Evolutionary conservation across 441 rosid genomes (phyloP).

Genomic region (Jatropha multifida): DNA sequence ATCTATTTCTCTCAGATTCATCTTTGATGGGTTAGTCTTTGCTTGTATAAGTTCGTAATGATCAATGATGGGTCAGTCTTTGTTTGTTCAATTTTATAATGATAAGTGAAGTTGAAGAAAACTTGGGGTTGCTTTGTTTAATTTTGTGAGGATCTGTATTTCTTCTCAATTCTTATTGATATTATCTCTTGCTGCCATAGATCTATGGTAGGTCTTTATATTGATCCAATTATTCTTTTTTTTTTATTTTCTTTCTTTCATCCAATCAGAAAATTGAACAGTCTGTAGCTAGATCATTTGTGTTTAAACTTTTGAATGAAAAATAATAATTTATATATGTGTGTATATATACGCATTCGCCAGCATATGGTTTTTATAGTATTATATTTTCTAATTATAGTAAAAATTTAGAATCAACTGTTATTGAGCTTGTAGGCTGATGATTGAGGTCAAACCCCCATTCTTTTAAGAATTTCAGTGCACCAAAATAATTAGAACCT

Average conservation of each 20-base stretch:
- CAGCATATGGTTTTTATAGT: too few species aligned
- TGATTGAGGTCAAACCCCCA: too few species aligned
- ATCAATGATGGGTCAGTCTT: neutral
- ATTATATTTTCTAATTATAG: too few species aligned
- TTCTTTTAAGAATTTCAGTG: too few species aligned
- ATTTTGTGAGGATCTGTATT: neutral
- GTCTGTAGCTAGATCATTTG: neutral
- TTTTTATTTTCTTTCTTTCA: neutral
- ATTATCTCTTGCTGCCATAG: neutral
- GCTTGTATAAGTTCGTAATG: neutral
- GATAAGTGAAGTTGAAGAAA: neutral
- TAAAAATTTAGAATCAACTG: too few species aligned
- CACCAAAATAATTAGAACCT: too few species aligned
- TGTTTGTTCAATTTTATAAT: neutral
- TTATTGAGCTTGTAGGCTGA: too few species aligned
- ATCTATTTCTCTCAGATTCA: neutral
- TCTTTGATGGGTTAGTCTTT: neutral
- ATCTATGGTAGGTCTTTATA: neutral
- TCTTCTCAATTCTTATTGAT: neutral
- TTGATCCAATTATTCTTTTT: slow-evolving; percentile 1
- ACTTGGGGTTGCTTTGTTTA: neutral
- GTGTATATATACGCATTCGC: too few species aligned
- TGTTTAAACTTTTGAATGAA: too few species aligned
- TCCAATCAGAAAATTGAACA: neutral
- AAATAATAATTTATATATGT: too few species aligned